Evolutionary conservation across 148 eudicot genomes (phyloP), one percentile per base, ranked within the genome.

Genomic region (Vaccinium darrowii): DNA sequence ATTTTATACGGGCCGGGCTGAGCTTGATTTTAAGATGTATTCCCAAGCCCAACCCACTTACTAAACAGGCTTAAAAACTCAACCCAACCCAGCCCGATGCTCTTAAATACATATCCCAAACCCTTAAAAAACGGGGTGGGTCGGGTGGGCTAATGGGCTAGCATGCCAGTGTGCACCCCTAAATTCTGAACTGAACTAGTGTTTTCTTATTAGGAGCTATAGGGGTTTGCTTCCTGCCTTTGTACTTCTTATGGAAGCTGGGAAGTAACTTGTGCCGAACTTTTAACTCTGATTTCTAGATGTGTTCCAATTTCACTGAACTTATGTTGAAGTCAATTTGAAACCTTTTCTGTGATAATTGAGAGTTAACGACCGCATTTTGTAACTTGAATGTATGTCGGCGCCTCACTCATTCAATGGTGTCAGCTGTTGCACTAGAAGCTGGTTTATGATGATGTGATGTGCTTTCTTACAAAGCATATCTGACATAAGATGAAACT

Each of bases 141-240:
- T 33, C 3, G 36, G 36, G 3, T 36, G 39, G 39, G 39, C 39
- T 36, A 36, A 36, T 36, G 39, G 39, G 4, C 39, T 2, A 36
- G 39, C 39, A 3, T 36, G 39, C 39, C 39, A 3, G 39, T 36
- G 39, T 36, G 39, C 39, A 36, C 39, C 39, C 39, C 39, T 36
- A 36, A 36, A 36, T 36, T 36, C 3, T 36, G 39, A 43, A 43
- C 60, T 50, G 25, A 60, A 67, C 76, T 82, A 67, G 23, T 49
- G 8, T 13, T 63, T 27, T 62, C 72, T 18, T 19, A 58, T 21
- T 5, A 21, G 82, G 52, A 36, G 21, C 52, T 52, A 36, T 33
- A 51, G 51, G 21, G 80, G 71, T 49, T 73, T 15, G 30, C 62
- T 80, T 80, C 74, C 10, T 85, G 33, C 71, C 23, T 57, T 52